Base-by-base conservation (phyloP, 306 rosid genomes). In the Sphenostylis stenocarpa region DNA sequence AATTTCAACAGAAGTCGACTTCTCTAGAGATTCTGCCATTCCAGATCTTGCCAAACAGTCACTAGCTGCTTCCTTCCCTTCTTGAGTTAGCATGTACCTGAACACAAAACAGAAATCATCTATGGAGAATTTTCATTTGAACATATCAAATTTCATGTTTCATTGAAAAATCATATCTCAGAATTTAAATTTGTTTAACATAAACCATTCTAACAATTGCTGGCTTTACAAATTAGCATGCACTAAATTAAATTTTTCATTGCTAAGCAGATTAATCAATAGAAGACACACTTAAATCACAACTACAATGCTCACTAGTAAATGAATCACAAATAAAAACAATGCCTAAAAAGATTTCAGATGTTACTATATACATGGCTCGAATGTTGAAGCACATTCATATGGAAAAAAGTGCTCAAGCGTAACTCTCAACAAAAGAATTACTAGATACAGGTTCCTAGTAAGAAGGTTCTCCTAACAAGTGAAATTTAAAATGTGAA, bases 61-160 rank as follows among this genome's bases (percentile, higher is more conserved):
- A 47, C 77, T 31, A 45, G 97, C 98, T 44, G 89, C 91, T 80
- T 89, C 95, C 80, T 92, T 80, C 67, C 98, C 98, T 86, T 94
- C 98, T 82, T 81, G 82, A 19, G 96, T 94, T 67, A 92, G 85
- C 98, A 94, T 94, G 90, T 90, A 94, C 89, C 98, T 94, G 75
- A 74, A 82, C 77, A 49, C 39, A 63, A 65, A 53, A 75, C 21
- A 67, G 7, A 61, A 68, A 4, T 61, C 70, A 72, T 75, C 33
- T 19, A 33, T 19, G 76, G 72, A 67, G 44, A 63, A 73, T 41
- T 77, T 26, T 19, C 67, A 70, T 67, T 53, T 39, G n/a, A 72
- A 38, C 33, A 70, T 63, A 73, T 72, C 76, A 75, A 55, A 55
- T 41, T 48, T 68, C 14, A 60, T 13, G 44, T 34, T 64, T 67